These are phyloP conservation scores for Rubia yunnanensis DNA, from an alignment of 257 asterid species.

Conservation along the genomic window DNA sequence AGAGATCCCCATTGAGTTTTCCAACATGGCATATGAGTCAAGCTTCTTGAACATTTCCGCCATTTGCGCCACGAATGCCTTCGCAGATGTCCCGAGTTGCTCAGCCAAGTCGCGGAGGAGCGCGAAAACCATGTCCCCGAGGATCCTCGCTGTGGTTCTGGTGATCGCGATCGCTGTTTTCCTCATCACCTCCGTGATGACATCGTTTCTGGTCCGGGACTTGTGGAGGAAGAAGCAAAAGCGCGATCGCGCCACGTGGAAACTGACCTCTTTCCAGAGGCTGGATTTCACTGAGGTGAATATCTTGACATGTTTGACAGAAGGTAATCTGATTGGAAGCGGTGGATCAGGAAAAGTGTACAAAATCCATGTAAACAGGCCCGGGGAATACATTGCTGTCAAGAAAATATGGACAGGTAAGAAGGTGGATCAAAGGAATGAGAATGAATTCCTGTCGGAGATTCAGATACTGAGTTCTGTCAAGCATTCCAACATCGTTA, in stretches of 20 bases:
- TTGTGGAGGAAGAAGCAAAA: conserved; percentile 30
- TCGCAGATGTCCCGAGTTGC: conserved; percentile 16
- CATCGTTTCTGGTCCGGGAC: conserved; percentile 26
- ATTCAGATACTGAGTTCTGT: conserved; percentile 55
- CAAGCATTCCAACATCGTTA: conserved; percentile 70
- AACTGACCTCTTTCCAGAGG: conserved; percentile 68
- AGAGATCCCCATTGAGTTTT: conserved; percentile 43
- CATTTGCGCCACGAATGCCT: conserved; percentile 43
- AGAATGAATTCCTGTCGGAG: conserved; percentile 64
- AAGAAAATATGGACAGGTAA: conserved; percentile 52
- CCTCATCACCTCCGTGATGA: conserved; percentile 32
- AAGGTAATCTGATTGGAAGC: conserved; percentile 48
- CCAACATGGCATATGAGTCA: conserved; percentile 39
- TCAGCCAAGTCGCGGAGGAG: conserved; percentile 17
- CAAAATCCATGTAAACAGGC: conserved; percentile 36
- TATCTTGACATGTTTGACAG: conserved; percentile 46
- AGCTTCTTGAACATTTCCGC: conserved; percentile 58
- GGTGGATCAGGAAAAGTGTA: conserved; percentile 88
- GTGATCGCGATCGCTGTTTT: conserved; percentile 46
- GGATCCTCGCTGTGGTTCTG: background rate
- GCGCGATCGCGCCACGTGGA: conserved; percentile 40
- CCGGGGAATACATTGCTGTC: conserved; percentile 56
- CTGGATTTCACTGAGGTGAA: conserved; percentile 52
- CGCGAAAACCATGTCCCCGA: background rate
- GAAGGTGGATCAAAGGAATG: conserved; percentile 40